A percentile compares a stretch with the other conserved stretches of the same genome.
These are phyloP conservation scores for Lavandula angustifolia DNA, from an alignment of 257 asterid genomes.

Conservation along the genomic window DNA sequence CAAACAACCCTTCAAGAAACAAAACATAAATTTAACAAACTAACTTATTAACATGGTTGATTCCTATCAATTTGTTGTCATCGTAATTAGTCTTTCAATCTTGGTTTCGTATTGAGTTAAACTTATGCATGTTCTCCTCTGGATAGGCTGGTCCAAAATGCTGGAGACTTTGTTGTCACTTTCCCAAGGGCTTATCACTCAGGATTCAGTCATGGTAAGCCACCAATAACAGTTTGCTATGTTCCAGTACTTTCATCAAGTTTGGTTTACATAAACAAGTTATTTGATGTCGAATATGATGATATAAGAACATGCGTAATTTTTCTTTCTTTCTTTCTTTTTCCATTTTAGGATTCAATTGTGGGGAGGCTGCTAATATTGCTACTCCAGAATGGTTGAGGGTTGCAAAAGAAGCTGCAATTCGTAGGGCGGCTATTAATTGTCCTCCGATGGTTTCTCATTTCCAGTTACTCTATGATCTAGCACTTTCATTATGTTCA, in stretches of 20 bases:
- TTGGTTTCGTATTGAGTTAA: conserved; percentile 27
- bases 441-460: conserved; percentile 99
- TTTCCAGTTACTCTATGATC: conserved; percentile 90
- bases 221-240: conserved; percentile 17
- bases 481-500: conserved; percentile 80
- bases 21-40: background rate
- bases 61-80: background rate
- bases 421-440: conserved; percentile 96
- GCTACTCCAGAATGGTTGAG: conserved; percentile 99
- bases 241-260: conserved; percentile 18
- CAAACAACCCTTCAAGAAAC: background rate
- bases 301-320: conserved; percentile 17
- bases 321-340: conserved; percentile 24
- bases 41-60: background rate
- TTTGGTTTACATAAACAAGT: conserved; percentile 19
- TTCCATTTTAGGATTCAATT: conserved; percentile 73
- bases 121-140: conserved; percentile 26
- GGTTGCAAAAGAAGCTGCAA: conserved; percentile 95
- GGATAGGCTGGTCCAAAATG: conserved; percentile 92
- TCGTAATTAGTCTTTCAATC: conserved; percentile 16
- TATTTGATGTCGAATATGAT: background rate
- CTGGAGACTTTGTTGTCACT: conserved; percentile 98
- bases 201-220: conserved; percentile 97
- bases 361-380: conserved; percentile 97
- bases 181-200: conserved; percentile 99